phyloP scores from a whole-genome alignment of 805 yeast genomes.

The Kodamaea sagamina region DNA sequence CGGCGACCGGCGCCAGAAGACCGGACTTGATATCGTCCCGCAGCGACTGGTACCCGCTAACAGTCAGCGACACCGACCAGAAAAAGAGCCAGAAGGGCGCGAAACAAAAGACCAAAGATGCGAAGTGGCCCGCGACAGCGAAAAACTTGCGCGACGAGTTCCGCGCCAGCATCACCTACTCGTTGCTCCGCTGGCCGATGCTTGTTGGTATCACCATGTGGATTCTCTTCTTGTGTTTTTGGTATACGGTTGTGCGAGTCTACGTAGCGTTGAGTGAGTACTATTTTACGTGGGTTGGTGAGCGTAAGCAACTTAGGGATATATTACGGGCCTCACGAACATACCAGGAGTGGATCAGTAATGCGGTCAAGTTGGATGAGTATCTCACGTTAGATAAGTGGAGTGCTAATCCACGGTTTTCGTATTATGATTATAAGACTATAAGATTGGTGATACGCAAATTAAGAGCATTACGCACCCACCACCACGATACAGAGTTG shows the following conservation, averaged over 20 bases:
- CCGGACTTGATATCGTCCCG: slow-evolving; percentile 25
- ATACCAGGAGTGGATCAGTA: slow-evolving; percentile 63
- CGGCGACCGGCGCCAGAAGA: slow-evolving; percentile 8
- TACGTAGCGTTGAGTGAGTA: slow-evolving; percentile 67
- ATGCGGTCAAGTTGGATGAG: slow-evolving; percentile 59
- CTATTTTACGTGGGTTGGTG: slow-evolving; percentile 60
- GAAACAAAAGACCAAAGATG: not conserved
- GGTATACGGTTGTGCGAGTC: slow-evolving; percentile 55
- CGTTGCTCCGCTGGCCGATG: slow-evolving; percentile 65
- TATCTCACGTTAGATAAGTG: slow-evolving; percentile 62
- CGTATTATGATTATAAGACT: slow-evolving; percentile 68
- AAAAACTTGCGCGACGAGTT: slow-evolving; percentile 31
- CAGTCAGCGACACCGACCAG: slow-evolving; percentile 9
- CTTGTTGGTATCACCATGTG: slow-evolving; percentile 53
- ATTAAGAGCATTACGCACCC: slow-evolving; percentile 37
- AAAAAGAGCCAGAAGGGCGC: not conserved
- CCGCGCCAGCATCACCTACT: slow-evolving; percentile 35
- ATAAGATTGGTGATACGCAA: slow-evolving; percentile 49
- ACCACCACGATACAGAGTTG: slow-evolving; percentile 45
- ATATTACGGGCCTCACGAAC: slow-evolving; percentile 49
- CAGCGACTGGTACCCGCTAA: slow-evolving; percentile 32
- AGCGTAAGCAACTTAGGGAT: slow-evolving; percentile 50
- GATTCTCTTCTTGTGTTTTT: slow-evolving; percentile 49
- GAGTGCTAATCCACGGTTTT: slow-evolving; percentile 60
- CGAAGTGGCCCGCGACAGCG: not conserved